Percentiles rank a stretch among this genome's conserved stretches.
Conservation (phyloP, 768 basidiomycete species). For the Obba rivulosa region DNA sequence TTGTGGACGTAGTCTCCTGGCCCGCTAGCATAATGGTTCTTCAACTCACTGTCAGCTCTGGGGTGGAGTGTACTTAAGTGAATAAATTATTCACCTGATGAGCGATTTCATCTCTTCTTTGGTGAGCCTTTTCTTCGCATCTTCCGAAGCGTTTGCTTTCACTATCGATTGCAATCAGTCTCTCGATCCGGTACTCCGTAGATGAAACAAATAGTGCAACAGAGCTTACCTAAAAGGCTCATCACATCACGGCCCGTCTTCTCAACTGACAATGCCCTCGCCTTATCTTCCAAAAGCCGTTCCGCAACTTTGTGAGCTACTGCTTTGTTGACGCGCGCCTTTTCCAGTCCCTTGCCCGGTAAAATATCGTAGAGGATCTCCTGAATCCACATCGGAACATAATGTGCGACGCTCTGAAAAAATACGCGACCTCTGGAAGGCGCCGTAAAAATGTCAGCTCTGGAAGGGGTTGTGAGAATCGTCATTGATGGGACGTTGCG, state of each 20-base stretch:
- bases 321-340: constrained; percentile 19
- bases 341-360: constrained; percentile 37
- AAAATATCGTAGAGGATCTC: constrained; percentile 42
- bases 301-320: constrained; percentile 33
- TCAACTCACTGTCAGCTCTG: not conserved
- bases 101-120: constrained; percentile 24
- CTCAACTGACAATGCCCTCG: constrained; percentile 40
- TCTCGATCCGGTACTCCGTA: constrained; percentile 6
- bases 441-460: constrained; percentile 45
- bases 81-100: constrained; percentile 17
- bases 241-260: constrained; percentile 49
- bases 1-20: constrained; percentile 58
- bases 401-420: constrained; percentile 35
- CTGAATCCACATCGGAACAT: constrained; percentile 39
- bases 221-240: constrained; percentile 45
- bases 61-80: not conserved
- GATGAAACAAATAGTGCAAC: constrained; percentile 2
- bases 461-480: constrained; percentile 12
- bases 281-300: constrained; percentile 42
- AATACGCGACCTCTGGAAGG: constrained; percentile 42
- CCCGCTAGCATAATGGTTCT: constrained; percentile 27
- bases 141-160: constrained; percentile 48
- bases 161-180: constrained; percentile 29
- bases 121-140: constrained; percentile 33
- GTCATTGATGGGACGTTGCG: not conserved